Percentiles rank a stretch among this genome's conserved stretches.
Conservation (phyloP, 495 filamentous ascomycete species). For the Penicilliopsis zonata region DNA sequence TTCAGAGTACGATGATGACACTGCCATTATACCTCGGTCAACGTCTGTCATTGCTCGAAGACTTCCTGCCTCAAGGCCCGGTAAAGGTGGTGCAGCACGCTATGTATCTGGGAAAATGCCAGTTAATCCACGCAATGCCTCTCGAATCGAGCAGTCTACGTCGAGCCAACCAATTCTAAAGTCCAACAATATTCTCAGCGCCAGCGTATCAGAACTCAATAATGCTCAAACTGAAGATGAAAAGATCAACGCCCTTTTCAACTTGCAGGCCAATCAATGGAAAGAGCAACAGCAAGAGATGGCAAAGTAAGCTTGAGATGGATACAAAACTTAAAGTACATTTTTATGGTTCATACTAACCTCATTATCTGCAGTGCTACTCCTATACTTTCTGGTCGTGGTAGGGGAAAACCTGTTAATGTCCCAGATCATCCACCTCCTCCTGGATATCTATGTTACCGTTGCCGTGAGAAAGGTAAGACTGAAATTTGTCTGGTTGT, state of each 20-base stretch:
- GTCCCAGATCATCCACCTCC: constrained; percentile 85
- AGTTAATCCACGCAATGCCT: constrained; percentile 68
- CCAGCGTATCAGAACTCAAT: constrained; percentile 46
- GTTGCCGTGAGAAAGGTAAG: constrained; percentile 86
- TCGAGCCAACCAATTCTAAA: constrained; percentile 33
- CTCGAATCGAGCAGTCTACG: constrained; percentile 53
- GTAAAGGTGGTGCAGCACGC: constrained; percentile 78
- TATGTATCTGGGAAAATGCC: constrained; percentile 98
- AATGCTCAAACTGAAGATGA: constrained; percentile 80
- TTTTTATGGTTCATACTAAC: constrained; percentile 2
- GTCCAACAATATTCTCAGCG: constrained; percentile 32
- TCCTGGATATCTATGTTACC: constrained; percentile 88
- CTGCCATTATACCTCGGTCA: constrained; percentile 84
- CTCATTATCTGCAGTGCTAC: constrained; percentile 46
- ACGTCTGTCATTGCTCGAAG: constrained; percentile 87
- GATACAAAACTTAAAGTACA: constrained; percentile 4
- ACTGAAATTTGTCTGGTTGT: constrained; percentile 1
- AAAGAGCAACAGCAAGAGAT: constrained; percentile 80
- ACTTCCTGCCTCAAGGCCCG: constrained; percentile 66
- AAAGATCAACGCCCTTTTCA: constrained; percentile 79
- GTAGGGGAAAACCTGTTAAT: constrained; percentile 52
- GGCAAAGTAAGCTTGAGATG: constrained; percentile 86
- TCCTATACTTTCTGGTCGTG: constrained; percentile 44
- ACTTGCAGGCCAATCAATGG: constrained; percentile 76
- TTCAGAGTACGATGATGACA: constrained; percentile 92